phyloP scores from a whole-genome alignment of 2,329 filamentous ascomycete species.

The Cordyceps pruinosa region DNA sequence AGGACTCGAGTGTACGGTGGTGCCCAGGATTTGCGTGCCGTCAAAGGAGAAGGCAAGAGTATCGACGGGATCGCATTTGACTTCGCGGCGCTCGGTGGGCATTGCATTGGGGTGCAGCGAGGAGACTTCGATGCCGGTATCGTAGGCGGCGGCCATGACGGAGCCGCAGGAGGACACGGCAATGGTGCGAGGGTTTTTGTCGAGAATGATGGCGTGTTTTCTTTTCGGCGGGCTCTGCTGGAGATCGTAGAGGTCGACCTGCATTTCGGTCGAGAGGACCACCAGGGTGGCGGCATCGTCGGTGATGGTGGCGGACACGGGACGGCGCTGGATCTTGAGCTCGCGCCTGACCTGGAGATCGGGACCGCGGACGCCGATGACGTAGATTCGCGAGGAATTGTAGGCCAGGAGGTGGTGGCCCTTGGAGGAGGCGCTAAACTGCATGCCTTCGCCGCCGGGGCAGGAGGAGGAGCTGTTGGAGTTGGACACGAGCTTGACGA shows the following conservation, averaged over 20 bases:
- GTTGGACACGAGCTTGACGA: conserved; percentile 74
- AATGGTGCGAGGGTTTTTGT: conserved; percentile 71
- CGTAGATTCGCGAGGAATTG: conserved; percentile 78
- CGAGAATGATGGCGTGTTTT: conserved; percentile 67
- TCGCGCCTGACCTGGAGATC: conserved; percentile 63
- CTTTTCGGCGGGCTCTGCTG: conserved; percentile 57
- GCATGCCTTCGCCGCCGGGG: conserved; percentile 78
- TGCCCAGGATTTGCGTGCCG: conserved; percentile 71
- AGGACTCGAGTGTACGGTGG: conserved; percentile 57
- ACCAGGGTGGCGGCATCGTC: conserved; percentile 72
- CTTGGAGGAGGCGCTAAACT: conserved; percentile 70
- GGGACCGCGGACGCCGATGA: conserved; percentile 59
- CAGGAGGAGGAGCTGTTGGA: conserved; percentile 78
- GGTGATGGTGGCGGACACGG: conserved; percentile 68
- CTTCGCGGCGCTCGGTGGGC: conserved; percentile 62
- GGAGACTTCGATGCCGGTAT: conserved; percentile 82
- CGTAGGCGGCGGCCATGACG: conserved; percentile 77
- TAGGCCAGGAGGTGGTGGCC: conserved; percentile 72
- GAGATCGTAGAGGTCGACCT: conserved; percentile 80
- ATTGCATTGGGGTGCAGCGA: conserved; percentile 60
- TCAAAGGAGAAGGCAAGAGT: conserved; percentile 68
- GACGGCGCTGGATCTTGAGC: conserved; percentile 70
- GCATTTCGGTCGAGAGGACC: conserved; percentile 73
- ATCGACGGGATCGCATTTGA: conserved; percentile 73
- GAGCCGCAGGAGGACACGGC: conserved; percentile 74